Conservation (phyloP, 2,329 filamentous ascomycete species). For the Daldinia eschscholtzii region DNA sequence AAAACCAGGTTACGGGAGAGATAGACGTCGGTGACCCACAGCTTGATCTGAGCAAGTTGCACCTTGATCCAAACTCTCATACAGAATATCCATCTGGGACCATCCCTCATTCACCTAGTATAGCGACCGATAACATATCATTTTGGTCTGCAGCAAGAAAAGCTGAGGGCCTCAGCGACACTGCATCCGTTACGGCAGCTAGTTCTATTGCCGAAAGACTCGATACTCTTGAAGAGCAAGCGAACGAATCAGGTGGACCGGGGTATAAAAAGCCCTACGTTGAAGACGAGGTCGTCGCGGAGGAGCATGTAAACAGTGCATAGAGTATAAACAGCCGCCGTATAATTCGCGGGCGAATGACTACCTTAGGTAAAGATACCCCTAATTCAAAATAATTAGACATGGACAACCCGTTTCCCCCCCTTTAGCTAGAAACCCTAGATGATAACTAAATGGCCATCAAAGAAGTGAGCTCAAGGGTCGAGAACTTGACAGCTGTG, state of each 20-base stretch:
- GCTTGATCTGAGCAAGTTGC: slow-evolving; percentile 36
- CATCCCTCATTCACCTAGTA: slow-evolving; percentile 43
- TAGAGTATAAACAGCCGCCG: slow-evolving; percentile 21
- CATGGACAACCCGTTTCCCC: background rate
- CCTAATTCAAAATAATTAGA: slow-evolving; percentile 2
- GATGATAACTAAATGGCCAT: too few relatives aligned
- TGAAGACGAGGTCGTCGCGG: slow-evolving; percentile 40
- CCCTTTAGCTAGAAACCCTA: background rate
- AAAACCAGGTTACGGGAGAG: slow-evolving; percentile 10
- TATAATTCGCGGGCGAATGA: slow-evolving; percentile 17
- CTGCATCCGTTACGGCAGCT: slow-evolving; percentile 45
- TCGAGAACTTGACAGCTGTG: background rate
- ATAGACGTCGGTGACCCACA: slow-evolving; percentile 3
- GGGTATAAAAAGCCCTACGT: slow-evolving; percentile 47
- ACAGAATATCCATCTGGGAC: slow-evolving; percentile 11
- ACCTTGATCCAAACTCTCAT: slow-evolving; percentile 16
- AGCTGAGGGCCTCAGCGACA: slow-evolving; percentile 39
- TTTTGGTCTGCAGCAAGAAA: slow-evolving; percentile 47
- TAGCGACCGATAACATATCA: slow-evolving; percentile 46
- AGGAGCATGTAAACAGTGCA: slow-evolving; percentile 9
- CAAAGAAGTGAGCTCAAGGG: background rate
- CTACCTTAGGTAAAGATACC: slow-evolving; percentile 8
- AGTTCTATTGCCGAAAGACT: slow-evolving; percentile 43
- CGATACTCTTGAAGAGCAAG: slow-evolving; percentile 27
- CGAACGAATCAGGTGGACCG: background rate